Evolutionary conservation across 2,329 filamentous ascomycete species (phyloP), one percentile per base, ranked within the genome.

Genomic region (Exophiala lecanii-corni): DNA sequence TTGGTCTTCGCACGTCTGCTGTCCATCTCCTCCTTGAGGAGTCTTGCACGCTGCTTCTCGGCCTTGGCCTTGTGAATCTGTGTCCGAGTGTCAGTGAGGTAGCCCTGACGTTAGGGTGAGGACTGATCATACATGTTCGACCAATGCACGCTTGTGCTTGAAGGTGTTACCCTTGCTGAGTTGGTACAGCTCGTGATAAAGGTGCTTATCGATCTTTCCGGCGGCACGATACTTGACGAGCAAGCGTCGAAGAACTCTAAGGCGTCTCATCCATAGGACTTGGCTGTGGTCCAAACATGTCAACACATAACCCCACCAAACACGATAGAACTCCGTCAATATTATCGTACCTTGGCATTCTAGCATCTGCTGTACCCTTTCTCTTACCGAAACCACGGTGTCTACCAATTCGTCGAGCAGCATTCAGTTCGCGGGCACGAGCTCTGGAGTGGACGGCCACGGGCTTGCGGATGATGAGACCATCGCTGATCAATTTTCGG

Each of bases 131-230:
- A 98, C 92, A 80, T 98, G 92, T 83, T 98, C 92, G 71, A 98
- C 89, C 65, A 98, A 84, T 68, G 89, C 92, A 76, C 92, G 86
- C 89, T 97, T 98, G 88, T 98, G 92, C 89, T 98, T 98, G 86
- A 98, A 98, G 73, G 92, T 91, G 85, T 98, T 98, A 94, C 92
- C 94, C 89, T 98, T 98, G 84, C 86, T 92, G 71, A 94, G 79
- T 76, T 96, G 92, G 83, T 98, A 98, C 20, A 98, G 88, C 79
- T 97, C 89, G 83, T 98, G 92, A 84, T 98, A 98, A 55, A 98
- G 89, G 82, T 98, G 92, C 85, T 98, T 98, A 80, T 98, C 92
- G 72, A 98, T 98, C 86, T 98, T 98, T 75, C 94, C 94, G 67
- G 86, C 86, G 73, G 91, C 91, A 75, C 92, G 92, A 82, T 98